Evolutionary conservation across 495 filamentous ascomycete genomes (phyloP).

Genomic region (Aspergillus sclerotioniger): DNA sequence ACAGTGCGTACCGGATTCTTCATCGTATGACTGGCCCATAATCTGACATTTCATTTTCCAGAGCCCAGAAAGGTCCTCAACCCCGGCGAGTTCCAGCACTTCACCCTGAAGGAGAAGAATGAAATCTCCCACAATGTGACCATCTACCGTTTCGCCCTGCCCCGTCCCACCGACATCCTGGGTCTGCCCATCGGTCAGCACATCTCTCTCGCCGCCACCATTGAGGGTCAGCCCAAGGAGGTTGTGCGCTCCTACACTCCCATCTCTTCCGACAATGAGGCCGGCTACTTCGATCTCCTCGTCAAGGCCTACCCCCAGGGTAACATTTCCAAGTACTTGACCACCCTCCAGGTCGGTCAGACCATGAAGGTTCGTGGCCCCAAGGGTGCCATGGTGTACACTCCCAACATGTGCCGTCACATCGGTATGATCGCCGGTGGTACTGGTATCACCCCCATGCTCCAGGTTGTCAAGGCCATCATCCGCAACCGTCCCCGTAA

Average conservation of each 20-base stretch:
- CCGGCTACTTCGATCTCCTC: slow-evolving; percentile 93
- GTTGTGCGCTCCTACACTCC: slow-evolving; percentile 96
- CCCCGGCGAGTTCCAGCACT: slow-evolving; percentile 82
- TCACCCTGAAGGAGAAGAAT: slow-evolving; percentile 85
- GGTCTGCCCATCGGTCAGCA: slow-evolving; percentile 98
- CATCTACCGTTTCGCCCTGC: slow-evolving; percentile 92
- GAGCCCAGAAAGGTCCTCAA: slow-evolving; percentile 79
- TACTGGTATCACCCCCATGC: slow-evolving; percentile 97
- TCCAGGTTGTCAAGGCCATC: slow-evolving; percentile 90
- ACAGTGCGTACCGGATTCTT: slow-evolving; percentile 9
- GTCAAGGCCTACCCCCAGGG: slow-evolving; percentile 97
- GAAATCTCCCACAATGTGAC: slow-evolving; percentile 95
- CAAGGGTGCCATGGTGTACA: slow-evolving; percentile 96
- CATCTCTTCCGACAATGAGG: slow-evolving; percentile 86
- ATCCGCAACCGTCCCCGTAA: slow-evolving; percentile 69
- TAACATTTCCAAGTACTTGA: slow-evolving; percentile 92
- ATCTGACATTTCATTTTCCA: slow-evolving; percentile 31
- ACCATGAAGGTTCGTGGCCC: slow-evolving; percentile 86
- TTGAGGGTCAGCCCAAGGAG: slow-evolving; percentile 76
- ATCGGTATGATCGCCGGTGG: slow-evolving; percentile 99
- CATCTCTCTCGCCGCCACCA: slow-evolving; percentile 85
- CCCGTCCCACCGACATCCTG: slow-evolving; percentile 72
- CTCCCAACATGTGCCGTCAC: slow-evolving; percentile 86
- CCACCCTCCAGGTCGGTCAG: slow-evolving; percentile 75
- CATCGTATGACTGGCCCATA: background rate